Percentiles rank a stretch among this genome's conserved stretches.
Conservation (phyloP, 179 eudicot genomes). For the Amaranthus tricolor region DNA sequence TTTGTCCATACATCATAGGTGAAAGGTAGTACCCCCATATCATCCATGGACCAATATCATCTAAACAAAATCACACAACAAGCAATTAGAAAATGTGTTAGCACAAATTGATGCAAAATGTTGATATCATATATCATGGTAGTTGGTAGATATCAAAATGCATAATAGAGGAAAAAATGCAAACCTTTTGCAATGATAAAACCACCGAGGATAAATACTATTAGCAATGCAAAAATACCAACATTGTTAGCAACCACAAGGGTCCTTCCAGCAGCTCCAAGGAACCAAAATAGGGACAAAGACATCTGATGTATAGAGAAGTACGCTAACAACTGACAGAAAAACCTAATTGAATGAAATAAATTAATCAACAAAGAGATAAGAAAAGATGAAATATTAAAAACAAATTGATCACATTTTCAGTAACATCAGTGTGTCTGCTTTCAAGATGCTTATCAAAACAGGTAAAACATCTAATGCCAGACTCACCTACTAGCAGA, state of each 20-base stretch:
- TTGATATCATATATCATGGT: not conserved
- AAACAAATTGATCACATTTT: not conserved
- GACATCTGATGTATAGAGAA: slow-evolving; percentile 83
- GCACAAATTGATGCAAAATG: slow-evolving; percentile 6
- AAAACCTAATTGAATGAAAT: slow-evolving; percentile 17
- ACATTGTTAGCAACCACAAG: slow-evolving; percentile 62
- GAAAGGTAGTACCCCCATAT: slow-evolving; percentile 84
- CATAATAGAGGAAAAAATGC: not conserved
- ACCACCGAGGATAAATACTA: slow-evolving; percentile 77
- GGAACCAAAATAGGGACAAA: slow-evolving; percentile 64
- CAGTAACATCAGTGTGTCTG: not conserved
- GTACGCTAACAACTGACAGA: slow-evolving; percentile 72
- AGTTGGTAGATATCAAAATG: slow-evolving; percentile 2
- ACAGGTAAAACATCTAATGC: not conserved
- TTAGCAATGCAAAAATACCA: slow-evolving; percentile 51
- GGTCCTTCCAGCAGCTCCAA: slow-evolving; percentile 79
- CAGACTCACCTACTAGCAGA: slow-evolving; percentile 29
- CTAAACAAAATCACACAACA: slow-evolving; percentile 30
- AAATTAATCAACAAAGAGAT: not conserved
- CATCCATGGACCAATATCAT: slow-evolving; percentile 83
- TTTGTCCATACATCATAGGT: slow-evolving; percentile 89
- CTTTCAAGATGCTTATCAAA: not conserved
- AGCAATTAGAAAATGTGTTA: not conserved
- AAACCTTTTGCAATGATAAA: slow-evolving; percentile 74
- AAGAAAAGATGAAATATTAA: not conserved